Evolutionary conservation across 805 yeast species (phyloP).

Genomic region (Sugiyamaella qingdaonensis): DNA sequence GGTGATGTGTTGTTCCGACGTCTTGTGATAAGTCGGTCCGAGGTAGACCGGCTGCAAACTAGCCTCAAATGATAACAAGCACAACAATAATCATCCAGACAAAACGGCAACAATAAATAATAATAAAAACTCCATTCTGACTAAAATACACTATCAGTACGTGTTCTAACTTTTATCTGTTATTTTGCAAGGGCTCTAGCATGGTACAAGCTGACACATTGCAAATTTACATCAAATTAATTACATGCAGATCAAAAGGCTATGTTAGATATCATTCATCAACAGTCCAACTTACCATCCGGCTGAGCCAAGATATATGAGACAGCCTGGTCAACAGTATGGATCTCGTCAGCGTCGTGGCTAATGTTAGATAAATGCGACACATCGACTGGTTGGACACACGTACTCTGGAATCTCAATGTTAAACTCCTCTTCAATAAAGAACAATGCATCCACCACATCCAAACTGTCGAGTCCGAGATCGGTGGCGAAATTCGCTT

Average conservation of each 20-base stretch:
- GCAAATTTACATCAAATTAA: not conserved
- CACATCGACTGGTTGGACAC: not conserved
- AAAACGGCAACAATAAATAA: too few relatives aligned
- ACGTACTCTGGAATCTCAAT: constrained; percentile 44
- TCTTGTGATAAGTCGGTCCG: too few relatives aligned
- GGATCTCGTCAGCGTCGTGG: constrained; percentile 87
- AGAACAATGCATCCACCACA: constrained; percentile 92
- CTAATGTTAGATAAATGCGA: constrained; percentile 21
- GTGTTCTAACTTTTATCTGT: too few relatives aligned
- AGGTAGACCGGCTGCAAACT: too few relatives aligned
- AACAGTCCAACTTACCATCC: constrained; percentile 35
- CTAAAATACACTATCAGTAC: too few relatives aligned
- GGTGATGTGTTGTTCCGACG: too few relatives aligned
- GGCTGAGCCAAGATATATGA: constrained; percentile 68
- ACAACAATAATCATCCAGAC: too few relatives aligned
- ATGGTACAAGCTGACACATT: too few relatives aligned
- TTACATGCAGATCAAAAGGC: constrained; percentile 4
- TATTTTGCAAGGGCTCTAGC: too few relatives aligned
- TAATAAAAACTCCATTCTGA: too few relatives aligned
- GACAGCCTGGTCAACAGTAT: constrained; percentile 89
- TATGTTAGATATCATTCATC: not conserved
- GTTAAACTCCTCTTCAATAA: constrained; percentile 78
- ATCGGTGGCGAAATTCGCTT: constrained; percentile 39
- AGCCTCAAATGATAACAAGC: too few relatives aligned
- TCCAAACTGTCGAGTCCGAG: constrained; percentile 91